Base-by-base conservation (phyloP, 352 stramenopile genomes). In the Salisapilia sapeloensis region DNA sequence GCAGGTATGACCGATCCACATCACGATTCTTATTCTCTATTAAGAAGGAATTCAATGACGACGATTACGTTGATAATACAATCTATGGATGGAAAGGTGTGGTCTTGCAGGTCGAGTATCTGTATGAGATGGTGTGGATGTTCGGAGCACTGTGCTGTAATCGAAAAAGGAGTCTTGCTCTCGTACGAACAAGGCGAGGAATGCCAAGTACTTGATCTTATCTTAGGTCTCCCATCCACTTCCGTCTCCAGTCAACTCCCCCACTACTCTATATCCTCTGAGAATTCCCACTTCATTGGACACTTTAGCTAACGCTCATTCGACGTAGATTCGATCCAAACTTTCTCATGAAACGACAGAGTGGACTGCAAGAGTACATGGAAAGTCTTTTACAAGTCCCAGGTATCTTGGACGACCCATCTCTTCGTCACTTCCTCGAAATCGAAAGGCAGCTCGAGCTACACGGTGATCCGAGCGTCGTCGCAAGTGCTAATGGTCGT, bases 161-260 rank as follows among this genome's bases (percentile, higher is more conserved):
- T n/a, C n/a, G n/a, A 60, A 38, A 45, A 40, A 82, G 52, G 55
- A 79, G 44, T 35, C 33, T 33, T 31, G 10, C 27, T 33, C 29
- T 14, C 26, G 10, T 23, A 28, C n/a, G n/a, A n/a, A n/a, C 29
- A 32, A 33, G 62, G 43, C 60, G 23, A 51, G 56, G 70, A 86
- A 49, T 86, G 66, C 57, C 62, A 87, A 87, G 84, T 53, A 61
- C 65, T 87, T 87, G 71, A 87, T 84, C 71, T 87, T 84, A 87
- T 84, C 71, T 75, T 43, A 75, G 37, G 33, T n/a, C 22, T 44
- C 19, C 42, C 15, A 38, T 36, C 37, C 19, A 18, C 18, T 37
- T 19, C 32, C 29, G 12, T 24, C 21, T 44, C 30, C 22, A 40
- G 20, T 23, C 39, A 9, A 9, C 23, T 21, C 4, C 21, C 27